Evolutionary conservation across 257 asterid species (phyloP).

Genomic region (Solanum virginianum): DNA sequence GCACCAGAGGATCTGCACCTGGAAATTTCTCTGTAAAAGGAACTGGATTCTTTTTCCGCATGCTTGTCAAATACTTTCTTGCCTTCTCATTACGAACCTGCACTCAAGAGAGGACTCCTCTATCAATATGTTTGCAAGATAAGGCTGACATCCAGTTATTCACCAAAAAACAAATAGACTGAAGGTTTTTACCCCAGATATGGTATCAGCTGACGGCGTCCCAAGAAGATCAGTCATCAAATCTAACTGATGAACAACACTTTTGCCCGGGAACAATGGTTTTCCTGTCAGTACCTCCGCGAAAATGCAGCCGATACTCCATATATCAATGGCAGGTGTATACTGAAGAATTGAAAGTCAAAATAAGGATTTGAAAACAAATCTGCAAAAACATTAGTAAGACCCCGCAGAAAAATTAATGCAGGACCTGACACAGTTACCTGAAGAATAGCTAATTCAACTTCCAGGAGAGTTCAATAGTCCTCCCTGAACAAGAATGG

Average conservation of each 20-base stretch:
- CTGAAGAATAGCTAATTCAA: conserved; percentile 71
- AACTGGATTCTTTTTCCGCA: conserved; percentile 60
- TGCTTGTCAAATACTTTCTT: conserved; percentile 63
- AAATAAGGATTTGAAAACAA: conserved; percentile 11
- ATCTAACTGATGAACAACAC: conserved; percentile 87
- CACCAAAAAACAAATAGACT: background rate
- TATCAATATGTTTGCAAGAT: background rate
- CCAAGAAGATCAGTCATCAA: conserved; percentile 86
- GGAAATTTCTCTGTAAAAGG: conserved; percentile 57
- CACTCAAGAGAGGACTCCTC: conserved; percentile 5
- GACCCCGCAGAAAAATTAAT: conserved; percentile 18
- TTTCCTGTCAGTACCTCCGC: conserved; percentile 77
- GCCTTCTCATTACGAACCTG: conserved; percentile 96
- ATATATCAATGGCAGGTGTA: conserved; percentile 89
- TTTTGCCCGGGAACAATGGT: conserved; percentile 93
- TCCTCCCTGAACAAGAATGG: conserved; percentile 88
- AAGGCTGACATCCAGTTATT: background rate
- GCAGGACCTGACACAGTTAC: conserved; percentile 57
- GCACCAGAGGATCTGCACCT: conserved; percentile 61
- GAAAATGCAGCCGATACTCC: conserved; percentile 89
- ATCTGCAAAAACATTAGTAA: background rate
- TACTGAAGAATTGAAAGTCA: conserved; percentile 41
- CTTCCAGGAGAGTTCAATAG: conserved; percentile 79
- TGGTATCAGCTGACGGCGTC: conserved; percentile 67
- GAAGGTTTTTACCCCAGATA: conserved; percentile 47